Base-by-base conservation (phyloP, 108 stramenopile species). In the Cyclotella cryptica region DNA sequence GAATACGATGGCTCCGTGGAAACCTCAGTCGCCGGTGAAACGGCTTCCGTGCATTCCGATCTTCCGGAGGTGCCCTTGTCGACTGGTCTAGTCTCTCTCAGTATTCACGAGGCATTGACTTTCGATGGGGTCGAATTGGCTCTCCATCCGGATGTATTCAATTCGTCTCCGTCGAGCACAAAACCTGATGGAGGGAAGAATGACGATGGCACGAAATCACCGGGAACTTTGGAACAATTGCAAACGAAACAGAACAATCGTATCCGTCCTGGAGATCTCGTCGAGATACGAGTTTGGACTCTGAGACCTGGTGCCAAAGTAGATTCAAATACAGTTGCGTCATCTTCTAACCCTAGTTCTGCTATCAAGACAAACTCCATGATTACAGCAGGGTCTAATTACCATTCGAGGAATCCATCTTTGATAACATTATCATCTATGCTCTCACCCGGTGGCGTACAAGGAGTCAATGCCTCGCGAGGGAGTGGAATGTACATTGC, bases 221-320 rank as follows among this genome's bases (percentile, higher is more conserved):
- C n/a, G 55, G 21, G 12, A 21, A 57, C n/a, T 7, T 22, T 9
- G 8, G 10, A 62, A 21, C 61, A 62, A 18, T 3, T 26, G 35
- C 35, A 15, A 10, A 39, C 28, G 28, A 17, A 30, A 62, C 35
- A 21, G 17, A 3, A 62, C 35, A 9, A 30, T 62, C 29, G 41
- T 26, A 52, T 79, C 26, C 63, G 61, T 64, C 72, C 86, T 0
- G 83, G 82, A 62, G 81, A 93, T 71, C 80, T 91, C 58, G 88
- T 96, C 30, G 92, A 93, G 80, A 92, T 96, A 41, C 80, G 90
- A 52, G 91, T 96, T 43, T 96, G 94, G 94, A 87, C 71, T 61
- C 71, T 70, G 15, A 67, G 75, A 61, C 40, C 74, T 67, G 66
- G 62, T 43, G 45, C 26, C 24, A 61, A 30, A 45, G 61, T 17